Conservation (phyloP, 139 green algal species). For the Volvox africanus region DNA sequence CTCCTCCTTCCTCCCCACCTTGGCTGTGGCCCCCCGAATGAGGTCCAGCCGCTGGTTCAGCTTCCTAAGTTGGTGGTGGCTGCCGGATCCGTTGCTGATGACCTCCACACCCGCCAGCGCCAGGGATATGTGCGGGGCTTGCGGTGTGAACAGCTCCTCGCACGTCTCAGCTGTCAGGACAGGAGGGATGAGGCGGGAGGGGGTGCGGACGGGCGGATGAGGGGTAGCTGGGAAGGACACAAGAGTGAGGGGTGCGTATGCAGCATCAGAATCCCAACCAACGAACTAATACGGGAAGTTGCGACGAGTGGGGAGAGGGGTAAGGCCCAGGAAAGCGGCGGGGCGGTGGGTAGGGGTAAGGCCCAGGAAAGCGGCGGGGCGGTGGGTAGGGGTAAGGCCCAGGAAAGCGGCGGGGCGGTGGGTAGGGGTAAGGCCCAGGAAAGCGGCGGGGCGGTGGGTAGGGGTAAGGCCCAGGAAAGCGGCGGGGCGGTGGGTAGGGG, state of each 20-base stretch:
- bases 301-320: too few species aligned
- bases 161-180: constrained; percentile 92
- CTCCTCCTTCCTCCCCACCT: constrained; percentile 57
- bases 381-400: background rate
- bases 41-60: constrained; percentile 90
- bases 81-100: constrained; percentile 94
- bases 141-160: constrained; percentile 96
- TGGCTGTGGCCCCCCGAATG: constrained; percentile 87
- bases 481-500: too few species aligned
- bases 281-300: too few species aligned
- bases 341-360: background rate
- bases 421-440: too few species aligned
- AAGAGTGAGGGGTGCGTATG: background rate
- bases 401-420: too few species aligned
- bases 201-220: background rate
- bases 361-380: too few species aligned
- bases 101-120: constrained; percentile 92
- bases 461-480: background rate
- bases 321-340: too few species aligned
- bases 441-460: too few species aligned
- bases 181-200: background rate
- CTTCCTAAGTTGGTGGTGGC: constrained; percentile 94
- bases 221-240: background rate
- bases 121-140: constrained; percentile 82
- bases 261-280: too few species aligned